phyloP scores from a whole-genome alignment of 1,284 basidiomycete species.

The Tremellales sp. region DNA sequence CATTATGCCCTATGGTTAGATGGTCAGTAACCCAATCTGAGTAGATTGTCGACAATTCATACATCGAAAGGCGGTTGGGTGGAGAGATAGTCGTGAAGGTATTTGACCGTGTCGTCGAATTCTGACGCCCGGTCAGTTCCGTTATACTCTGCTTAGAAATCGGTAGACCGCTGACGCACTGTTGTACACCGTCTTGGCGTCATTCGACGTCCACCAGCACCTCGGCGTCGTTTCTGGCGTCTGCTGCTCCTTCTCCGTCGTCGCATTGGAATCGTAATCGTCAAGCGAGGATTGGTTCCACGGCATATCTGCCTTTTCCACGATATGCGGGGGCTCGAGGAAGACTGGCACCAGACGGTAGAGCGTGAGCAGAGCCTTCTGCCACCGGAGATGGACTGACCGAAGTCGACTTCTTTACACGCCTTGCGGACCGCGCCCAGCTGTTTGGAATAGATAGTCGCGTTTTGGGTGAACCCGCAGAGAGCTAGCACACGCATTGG shows the following conservation, averaged over 20 bases:
- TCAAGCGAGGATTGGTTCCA: constrained; percentile 51
- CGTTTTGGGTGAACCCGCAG: constrained; percentile 75
- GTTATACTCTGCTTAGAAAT: not conserved
- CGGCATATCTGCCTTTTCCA: constrained; percentile 67
- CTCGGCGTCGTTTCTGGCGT: constrained; percentile 63
- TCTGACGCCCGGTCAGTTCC: constrained; percentile 42
- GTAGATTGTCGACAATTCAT: constrained; percentile 10
- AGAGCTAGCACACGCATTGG: constrained; percentile 36
- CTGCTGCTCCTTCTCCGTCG: constrained; percentile 53
- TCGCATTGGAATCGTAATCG: constrained; percentile 58
- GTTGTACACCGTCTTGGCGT: constrained; percentile 51
- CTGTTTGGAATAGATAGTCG: constrained; percentile 70
- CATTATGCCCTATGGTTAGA: constrained; percentile 63
- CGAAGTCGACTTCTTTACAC: constrained; percentile 53
- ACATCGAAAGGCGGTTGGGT: constrained; percentile 51
- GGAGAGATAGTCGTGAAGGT: constrained; percentile 49
- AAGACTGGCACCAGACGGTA: constrained; percentile 58
- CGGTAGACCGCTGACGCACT: constrained; percentile 28
- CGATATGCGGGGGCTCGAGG: constrained; percentile 64
- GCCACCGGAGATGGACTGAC: constrained; percentile 42
- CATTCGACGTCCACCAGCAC: constrained; percentile 69
- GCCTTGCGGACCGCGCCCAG: constrained; percentile 50
- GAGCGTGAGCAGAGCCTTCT: not conserved
- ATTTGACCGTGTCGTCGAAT: constrained; percentile 57
- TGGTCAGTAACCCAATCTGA: not conserved